Evolutionary conservation across 2,329 filamentous ascomycete genomes (phyloP).

Genomic region (Macrophomina tecta): DNA sequence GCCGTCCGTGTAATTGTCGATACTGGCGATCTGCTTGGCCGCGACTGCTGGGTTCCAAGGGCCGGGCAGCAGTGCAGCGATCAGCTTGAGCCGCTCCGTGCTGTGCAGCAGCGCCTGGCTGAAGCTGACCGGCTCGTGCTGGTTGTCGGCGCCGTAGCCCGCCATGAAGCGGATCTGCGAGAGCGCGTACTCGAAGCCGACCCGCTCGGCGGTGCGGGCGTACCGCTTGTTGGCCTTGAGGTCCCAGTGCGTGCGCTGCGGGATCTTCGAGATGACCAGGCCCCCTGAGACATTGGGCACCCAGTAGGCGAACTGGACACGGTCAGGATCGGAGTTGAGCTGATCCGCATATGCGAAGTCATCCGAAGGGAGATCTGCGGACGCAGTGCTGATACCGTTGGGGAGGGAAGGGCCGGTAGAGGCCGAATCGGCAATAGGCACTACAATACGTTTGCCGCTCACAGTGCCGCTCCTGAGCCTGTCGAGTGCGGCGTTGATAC

Average conservation of each 20-base stretch:
- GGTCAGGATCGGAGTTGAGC: constrained; percentile 51
- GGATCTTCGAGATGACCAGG: constrained; percentile 60
- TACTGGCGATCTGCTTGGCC: constrained; percentile 61
- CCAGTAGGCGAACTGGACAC: constrained; percentile 60
- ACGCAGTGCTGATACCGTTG: not conserved
- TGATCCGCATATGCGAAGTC: constrained; percentile 39
- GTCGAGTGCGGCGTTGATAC: constrained; percentile 72
- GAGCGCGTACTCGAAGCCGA: constrained; percentile 59
- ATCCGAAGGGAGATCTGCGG: constrained; percentile 3
- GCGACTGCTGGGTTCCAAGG: constrained; percentile 59
- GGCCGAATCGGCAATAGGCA: constrained; percentile 39
- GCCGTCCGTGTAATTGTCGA: constrained; percentile 59
- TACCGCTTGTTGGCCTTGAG: constrained; percentile 57
- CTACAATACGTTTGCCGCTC: constrained; percentile 72
- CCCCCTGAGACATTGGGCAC: constrained; percentile 62
- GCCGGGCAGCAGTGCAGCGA: constrained; percentile 58
- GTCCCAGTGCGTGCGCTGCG: constrained; percentile 57
- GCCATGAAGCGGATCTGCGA: constrained; percentile 62
- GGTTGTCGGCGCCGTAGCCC: constrained; percentile 55
- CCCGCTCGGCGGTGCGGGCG: constrained; percentile 55
- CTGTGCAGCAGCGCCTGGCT: constrained; percentile 56
- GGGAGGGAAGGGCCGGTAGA: not conserved
- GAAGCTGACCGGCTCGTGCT: constrained; percentile 61
- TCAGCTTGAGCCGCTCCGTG: constrained; percentile 58
- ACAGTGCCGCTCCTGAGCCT: constrained; percentile 69